Evolutionary conservation across 176 grass and related monocot genomes (phyloP).

Genomic region (Echinochloa phyllopogon): DNA sequence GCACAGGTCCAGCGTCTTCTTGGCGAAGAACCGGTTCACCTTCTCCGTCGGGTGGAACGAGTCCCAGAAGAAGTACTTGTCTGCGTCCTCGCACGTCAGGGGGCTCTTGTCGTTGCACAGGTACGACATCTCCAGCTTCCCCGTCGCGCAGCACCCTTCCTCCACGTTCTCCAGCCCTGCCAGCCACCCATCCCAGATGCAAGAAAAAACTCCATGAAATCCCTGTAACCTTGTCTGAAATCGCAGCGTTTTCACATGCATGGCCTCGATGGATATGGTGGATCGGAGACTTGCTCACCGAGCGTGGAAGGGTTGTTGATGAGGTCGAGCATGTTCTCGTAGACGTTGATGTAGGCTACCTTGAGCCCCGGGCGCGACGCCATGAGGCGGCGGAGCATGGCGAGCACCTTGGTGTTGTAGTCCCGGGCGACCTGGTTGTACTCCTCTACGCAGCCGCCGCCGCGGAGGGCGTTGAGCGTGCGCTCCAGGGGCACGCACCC

Average conservation of each 20-base stretch:
- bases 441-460: slow-evolving; percentile 65
- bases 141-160: slow-evolving; percentile 76
- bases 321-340: slow-evolving; percentile 55
- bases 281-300: slow-evolving; percentile 45
- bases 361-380: slow-evolving; percentile 26
- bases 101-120: slow-evolving; percentile 56
- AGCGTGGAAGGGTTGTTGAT: slow-evolving; percentile 59
- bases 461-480: slow-evolving; percentile 45
- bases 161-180: slow-evolving; percentile 80
- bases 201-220: background rate
- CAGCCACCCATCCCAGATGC: background rate
- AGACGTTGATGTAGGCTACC: slow-evolving; percentile 56
- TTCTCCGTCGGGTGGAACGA: slow-evolving; percentile 86
- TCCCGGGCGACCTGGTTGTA: slow-evolving; percentile 70
- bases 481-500: slow-evolving; percentile 85
- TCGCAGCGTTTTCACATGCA: no score
- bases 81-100: slow-evolving; percentile 57
- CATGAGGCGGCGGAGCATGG: slow-evolving; percentile 47
- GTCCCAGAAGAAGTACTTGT: slow-evolving; percentile 87
- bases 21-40: slow-evolving; percentile 64
- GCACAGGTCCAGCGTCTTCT: slow-evolving; percentile 32
- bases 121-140: slow-evolving; percentile 72
- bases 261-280: no score
- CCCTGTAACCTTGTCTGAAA: background rate
- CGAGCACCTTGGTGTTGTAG: slow-evolving; percentile 73